Conservation (phyloP, 2,329 filamentous ascomycete species). For the Beauveria caledonica region DNA sequence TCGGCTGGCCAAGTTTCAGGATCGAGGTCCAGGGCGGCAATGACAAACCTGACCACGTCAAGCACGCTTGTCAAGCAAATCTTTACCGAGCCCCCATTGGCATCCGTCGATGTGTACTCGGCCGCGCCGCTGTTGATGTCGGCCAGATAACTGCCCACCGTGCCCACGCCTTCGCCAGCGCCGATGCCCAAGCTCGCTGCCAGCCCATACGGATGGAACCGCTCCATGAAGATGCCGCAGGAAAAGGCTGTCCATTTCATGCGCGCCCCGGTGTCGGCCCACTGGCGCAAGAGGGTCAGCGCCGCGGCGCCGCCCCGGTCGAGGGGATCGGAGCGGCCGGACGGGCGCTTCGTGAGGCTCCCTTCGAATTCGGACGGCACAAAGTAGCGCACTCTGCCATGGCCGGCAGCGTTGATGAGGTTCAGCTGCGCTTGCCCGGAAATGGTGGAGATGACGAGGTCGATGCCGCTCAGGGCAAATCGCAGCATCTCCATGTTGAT, state of each 20-base stretch:
- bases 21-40: constrained; percentile 57
- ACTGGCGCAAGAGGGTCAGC: constrained; percentile 47
- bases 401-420: constrained; percentile 63
- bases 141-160: constrained; percentile 58
- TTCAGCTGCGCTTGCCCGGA: constrained; percentile 57
- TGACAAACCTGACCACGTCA: constrained; percentile 64
- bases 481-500: constrained; percentile 46
- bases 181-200: constrained; percentile 33
- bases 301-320: constrained; percentile 53
- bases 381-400: constrained; percentile 57
- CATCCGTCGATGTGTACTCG: constrained; percentile 50
- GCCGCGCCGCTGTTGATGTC: constrained; percentile 51
- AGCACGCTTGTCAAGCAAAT: constrained; percentile 61
- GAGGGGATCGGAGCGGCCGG: constrained; percentile 42
- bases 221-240: constrained; percentile 69
- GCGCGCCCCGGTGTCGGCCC: constrained; percentile 31
- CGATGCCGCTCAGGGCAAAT: constrained; percentile 61
- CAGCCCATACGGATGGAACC: constrained; percentile 62
- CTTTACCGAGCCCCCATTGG: constrained; percentile 39
- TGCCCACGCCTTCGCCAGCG: constrained; percentile 49
- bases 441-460: constrained; percentile 69
- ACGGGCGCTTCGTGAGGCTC: constrained; percentile 43
- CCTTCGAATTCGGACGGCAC: constrained; percentile 73
- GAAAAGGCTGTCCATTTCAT: constrained; percentile 65
- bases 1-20: constrained; percentile 57